Percentiles rank a stretch among this genome's conserved stretches.
Conservation (phyloP, 164 flowering plant genomes). For the Liquidambar formosana region DNA sequence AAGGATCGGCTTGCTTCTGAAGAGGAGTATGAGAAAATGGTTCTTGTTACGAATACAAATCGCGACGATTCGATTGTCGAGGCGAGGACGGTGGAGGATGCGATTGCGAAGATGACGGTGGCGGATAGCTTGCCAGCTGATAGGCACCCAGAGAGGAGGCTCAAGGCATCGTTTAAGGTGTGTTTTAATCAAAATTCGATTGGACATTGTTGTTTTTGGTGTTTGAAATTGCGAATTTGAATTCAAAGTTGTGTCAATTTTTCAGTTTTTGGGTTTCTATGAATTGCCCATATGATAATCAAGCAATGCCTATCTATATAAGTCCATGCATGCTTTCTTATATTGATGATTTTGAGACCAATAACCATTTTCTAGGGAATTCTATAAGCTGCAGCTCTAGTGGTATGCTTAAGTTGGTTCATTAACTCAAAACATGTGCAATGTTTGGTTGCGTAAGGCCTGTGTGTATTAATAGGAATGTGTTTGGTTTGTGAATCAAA, state of each 20-base stretch:
- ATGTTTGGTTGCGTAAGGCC: too few relatives aligned
- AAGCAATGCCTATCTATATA: too few relatives aligned
- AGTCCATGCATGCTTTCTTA: too few relatives aligned
- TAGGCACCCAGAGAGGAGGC: slow-evolving; percentile 89
- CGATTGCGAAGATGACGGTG: slow-evolving; percentile 64
- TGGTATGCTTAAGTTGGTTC: too few relatives aligned
- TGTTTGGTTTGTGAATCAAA: too few relatives aligned
- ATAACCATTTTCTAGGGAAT: too few relatives aligned
- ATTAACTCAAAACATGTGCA: too few relatives aligned
- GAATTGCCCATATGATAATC: background rate
- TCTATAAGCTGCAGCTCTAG: too few relatives aligned
- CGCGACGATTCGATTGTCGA: slow-evolving; percentile 82
- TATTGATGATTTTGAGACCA: too few relatives aligned
- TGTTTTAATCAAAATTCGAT: background rate
- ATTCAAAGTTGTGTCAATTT: background rate
- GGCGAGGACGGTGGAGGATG: slow-evolving; percentile 88
- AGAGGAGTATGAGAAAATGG: slow-evolving; percentile 93
- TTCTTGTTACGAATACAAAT: slow-evolving; percentile 71
- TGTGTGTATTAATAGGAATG: too few relatives aligned
- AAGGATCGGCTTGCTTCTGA: slow-evolving; percentile 71
- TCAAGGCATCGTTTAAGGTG: slow-evolving; percentile 92
- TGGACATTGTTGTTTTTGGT: background rate
- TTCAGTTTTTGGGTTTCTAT: background rate
- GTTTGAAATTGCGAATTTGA: background rate
- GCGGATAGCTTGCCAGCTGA: slow-evolving; percentile 67